Evolutionary conservation across 257 asterid genomes (phyloP), one percentile per base, ranked within the genome.

Genomic region (Dorcoceras hygrometricum): DNA sequence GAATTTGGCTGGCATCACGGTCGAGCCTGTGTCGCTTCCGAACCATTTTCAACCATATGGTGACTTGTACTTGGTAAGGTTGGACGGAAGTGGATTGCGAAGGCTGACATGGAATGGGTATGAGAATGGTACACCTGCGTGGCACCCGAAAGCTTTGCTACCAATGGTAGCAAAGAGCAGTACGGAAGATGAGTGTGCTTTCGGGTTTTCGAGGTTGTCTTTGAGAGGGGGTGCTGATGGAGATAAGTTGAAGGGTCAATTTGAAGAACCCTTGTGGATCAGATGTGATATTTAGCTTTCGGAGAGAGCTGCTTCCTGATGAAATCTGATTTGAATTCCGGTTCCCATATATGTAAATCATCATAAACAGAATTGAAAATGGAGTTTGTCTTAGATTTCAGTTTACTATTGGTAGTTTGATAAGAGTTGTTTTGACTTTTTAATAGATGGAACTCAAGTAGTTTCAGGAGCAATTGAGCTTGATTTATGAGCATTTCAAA

Each of bases 11-110:
- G 95, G 89, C 20, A 82, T 89, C 54, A 89, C 89, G 65, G 87
- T 78, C 11, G 97, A 89, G 72, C 89, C 95, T 19, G 90, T 86
- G 76, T 60, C 90, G 19, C 25, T 87, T 18, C 96, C 96, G 5
- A 87, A 92, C 74, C 98, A 92, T 23, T 92, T 68, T 76, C 95
- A 92, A 81, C 97, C 98, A 2, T 89, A 86, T 7, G 97, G 97
- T 25, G 98, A 92, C 3, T 62, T 92, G 71, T 82, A 81, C 68
- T 6, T 79, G 80, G 93, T 73, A 71, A 84, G 84, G 63, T 18
- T 87, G 84, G 97, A 92, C 51, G 98, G 95, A 34, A 84, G 86
- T 56, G 91, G 81, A 3, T 70, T 89, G 86, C 73, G 26, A 83
- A 82, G 85, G 74, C 80, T 92, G 79, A 92, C 97, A 19, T 87